Percentiles rank a stretch among this genome's conserved stretches.
Conservation (phyloP, 345 rosid genomes). For the Clarkia xantiana region DNA sequence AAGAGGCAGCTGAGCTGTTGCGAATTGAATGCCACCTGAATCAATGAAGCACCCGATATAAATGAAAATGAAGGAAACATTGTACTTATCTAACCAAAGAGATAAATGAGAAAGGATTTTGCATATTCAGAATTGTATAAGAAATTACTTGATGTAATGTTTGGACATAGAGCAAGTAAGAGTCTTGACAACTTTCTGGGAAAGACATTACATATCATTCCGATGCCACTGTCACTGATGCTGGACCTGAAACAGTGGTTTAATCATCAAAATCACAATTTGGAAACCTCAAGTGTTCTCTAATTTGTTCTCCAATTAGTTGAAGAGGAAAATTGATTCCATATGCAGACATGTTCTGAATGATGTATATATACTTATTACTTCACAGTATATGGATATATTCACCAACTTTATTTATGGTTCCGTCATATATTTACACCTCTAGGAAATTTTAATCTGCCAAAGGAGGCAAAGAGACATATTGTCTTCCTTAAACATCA, state of each 20-base stretch:
- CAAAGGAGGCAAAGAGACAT: no score
- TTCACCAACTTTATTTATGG: no score
- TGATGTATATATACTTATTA: no score
- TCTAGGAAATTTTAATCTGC: no score
- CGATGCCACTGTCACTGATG: conserved; percentile 87
- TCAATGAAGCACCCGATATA: conserved; percentile 1
- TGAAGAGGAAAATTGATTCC: no score
- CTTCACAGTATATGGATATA: no score
- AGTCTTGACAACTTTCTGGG: conserved; percentile 68
- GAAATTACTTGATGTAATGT: conserved; percentile 84
- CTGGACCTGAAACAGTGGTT: conserved; percentile 50
- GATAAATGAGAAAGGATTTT: not conserved
- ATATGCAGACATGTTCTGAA: no score
- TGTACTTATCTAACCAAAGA: not conserved
- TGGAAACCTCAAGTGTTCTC: not conserved
- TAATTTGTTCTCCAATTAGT: no score
- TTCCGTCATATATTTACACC: no score
- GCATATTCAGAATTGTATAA: conserved; percentile 10
- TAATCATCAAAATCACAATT: not conserved
- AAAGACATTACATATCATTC: conserved; percentile 90
- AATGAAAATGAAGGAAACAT: not conserved
- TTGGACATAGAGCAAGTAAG: conserved; percentile 90
- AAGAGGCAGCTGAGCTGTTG: conserved; percentile 82
- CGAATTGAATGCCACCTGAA: conserved; percentile 97
- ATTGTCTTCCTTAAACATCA: no score